These are phyloP conservation scores for Tetrastigma voinierianum DNA, from an alignment of 164 flowering plant species.

Conservation along the genomic window DNA sequence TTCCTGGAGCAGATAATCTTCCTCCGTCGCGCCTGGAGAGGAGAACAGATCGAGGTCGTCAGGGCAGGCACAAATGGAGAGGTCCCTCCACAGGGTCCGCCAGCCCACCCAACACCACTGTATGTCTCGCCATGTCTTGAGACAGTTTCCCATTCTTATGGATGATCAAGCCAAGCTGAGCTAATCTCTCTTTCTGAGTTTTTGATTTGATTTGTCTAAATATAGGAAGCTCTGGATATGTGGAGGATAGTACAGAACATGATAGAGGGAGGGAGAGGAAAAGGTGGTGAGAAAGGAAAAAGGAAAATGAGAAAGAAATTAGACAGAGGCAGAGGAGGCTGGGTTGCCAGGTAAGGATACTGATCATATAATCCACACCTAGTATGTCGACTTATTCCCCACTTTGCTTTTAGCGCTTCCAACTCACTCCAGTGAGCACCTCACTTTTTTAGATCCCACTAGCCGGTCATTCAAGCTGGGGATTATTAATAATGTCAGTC, in stretches of 20 bases:
- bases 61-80: conserved; percentile 15
- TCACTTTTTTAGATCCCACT: background rate
- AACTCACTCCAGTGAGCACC: background rate
- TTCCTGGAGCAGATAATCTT: background rate
- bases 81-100: conserved; percentile 51
- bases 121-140: conserved; percentile 26
- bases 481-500: no score
- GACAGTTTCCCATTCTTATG: conserved; percentile 56
- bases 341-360: conserved; percentile 22
- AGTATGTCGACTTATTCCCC: conserved; percentile 19
- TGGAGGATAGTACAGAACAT: background rate
- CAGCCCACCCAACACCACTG: no score
- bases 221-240: conserved; percentile 2
- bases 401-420: background rate
- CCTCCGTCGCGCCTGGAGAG: background rate
- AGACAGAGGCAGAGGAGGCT: conserved; percentile 16
- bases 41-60: background rate
- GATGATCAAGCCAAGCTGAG: no score
- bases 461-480: no score
- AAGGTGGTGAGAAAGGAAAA: conserved; percentile 1
- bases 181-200: background rate
- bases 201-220: background rate
- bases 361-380: conserved; percentile 9
- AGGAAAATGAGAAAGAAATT: conserved; percentile 17
- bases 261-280: background rate